A percentile compares a stretch with the other conserved stretches of the same genome.
Evolutionary conservation across 1,139 yeast genomes (phyloP).

Genomic region (Pneumocystis carinii): DNA sequence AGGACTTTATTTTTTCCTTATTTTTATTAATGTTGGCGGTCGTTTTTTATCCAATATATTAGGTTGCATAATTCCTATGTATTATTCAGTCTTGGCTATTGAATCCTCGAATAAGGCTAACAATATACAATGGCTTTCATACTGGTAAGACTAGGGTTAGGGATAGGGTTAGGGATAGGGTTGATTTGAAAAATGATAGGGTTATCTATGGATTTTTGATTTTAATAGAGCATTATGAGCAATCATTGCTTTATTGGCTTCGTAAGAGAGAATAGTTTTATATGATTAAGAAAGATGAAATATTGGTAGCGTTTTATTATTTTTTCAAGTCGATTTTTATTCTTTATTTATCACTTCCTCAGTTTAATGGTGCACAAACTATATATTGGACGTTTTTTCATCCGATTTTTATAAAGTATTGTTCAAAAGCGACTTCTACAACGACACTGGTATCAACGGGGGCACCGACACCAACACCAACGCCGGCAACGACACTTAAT

Average conservation of each 20-base stretch:
- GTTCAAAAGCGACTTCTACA: no score
- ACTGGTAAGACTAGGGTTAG: no score
- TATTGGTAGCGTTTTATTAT: conserved; percentile 56
- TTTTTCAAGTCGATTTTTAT: conserved; percentile 79
- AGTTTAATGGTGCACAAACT: conserved; percentile 66
- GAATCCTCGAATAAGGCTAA: conserved; percentile 54
- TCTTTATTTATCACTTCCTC: conserved; percentile 77
- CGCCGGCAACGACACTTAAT: no score
- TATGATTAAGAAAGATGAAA: neutral
- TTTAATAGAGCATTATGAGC: conserved; percentile 90
- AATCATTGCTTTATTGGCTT: conserved; percentile 43
- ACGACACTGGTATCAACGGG: no score
- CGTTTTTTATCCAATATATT: conserved; percentile 71
- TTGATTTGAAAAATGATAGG: no score
- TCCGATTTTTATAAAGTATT: conserved; percentile 30
- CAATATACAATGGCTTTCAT: conserved; percentile 39
- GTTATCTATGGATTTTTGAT: conserved; percentile 85
- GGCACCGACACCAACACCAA: no score
- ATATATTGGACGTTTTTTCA: conserved; percentile 51
- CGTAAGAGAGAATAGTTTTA: conserved; percentile 1
- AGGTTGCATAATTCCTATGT: conserved; percentile 82
- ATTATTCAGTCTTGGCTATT: conserved; percentile 71
- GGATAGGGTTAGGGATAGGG: no score
- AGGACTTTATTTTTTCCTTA: conserved; percentile 40
- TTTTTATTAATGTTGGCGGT: conserved; percentile 83